Base-by-base conservation (phyloP, 2,329 filamentous ascomycete species). In the Ophiostoma populinum region DNA sequence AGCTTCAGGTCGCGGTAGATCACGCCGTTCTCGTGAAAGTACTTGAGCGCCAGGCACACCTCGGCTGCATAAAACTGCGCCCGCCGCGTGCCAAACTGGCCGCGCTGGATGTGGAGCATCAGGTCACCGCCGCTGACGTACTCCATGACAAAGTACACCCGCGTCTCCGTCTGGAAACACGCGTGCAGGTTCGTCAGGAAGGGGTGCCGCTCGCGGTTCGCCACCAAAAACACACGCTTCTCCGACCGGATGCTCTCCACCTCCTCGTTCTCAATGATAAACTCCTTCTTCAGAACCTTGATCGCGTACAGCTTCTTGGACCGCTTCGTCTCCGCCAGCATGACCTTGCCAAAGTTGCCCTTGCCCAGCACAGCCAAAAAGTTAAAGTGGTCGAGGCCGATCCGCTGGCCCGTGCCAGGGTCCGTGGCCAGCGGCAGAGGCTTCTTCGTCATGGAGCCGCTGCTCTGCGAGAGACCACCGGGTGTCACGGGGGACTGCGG, bases 121-220 rank as follows among this genome's bases (percentile, higher is more conserved):
- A 98, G 59, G 66, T 98, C 90, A 61, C 90, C 90, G 62, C 90
- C 90, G 52, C 85, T 93, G 43, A 98, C 83, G 54, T 98, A 98
- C 60, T 98, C 90, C 87, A 95, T 95, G 44, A 98, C 90, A 52
- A 98, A 98, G 62, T 98, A 98, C 16, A 98, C 86, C 47, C 90
- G 69, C 6, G 90, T 98, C 56, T 98, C 90, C 0, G 90, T 98
- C 59, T 98, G 90, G 70, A 98, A 98, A 61, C 90, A 98, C 36
- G 90, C 90, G 53, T 98, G 90, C 25, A 98, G 62, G 51, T 80
- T 98, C 32, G 92, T 76, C 46, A 98, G 59, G 70, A 98, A 98
- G 0, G 92, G 90, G 52, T 98, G 90, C 11, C 82, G 75, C 53
- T 95, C 90, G 54, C 92, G 85, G 62, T 98, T 98, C 22, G 90